These are phyloP conservation scores for Euphorbia peplus DNA, from an alignment of 345 rosid species.

Conservation along the genomic window DNA sequence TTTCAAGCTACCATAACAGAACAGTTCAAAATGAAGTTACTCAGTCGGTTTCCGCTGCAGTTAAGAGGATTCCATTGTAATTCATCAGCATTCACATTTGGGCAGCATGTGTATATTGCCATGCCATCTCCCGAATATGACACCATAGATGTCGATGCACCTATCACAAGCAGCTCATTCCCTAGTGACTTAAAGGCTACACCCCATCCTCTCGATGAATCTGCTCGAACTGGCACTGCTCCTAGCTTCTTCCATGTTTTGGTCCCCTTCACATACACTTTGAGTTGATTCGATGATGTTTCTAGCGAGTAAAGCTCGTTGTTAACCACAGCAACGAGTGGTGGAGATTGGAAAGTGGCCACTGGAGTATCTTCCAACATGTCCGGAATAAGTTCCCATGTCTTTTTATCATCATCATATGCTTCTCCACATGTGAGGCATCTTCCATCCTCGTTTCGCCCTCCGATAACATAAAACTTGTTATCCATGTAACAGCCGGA, in stretches of 20 bases:
- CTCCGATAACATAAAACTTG: conserved; percentile 77
- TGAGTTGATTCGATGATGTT: conserved; percentile 61
- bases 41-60: conserved; percentile 48
- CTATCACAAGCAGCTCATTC: conserved; percentile 72
- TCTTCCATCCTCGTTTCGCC: conserved; percentile 45
- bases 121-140: conserved; percentile 40
- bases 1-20: conserved; percentile 71
- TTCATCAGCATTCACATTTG: conserved; percentile 31
- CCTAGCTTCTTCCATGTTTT: conserved; percentile 77
- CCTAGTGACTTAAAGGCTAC: conserved; percentile 92
- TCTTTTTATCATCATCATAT: conserved; percentile 44
- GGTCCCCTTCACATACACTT: conserved; percentile 50
- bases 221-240: conserved; percentile 70
- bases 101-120: conserved; percentile 74
- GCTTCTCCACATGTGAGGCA: conserved; percentile 70
- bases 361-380: conserved; percentile 52
- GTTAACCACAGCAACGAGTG: conserved; percentile 68
- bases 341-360: conserved; percentile 62
- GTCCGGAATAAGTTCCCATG: conserved; percentile 59
- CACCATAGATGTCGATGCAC: conserved; percentile 41
- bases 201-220: conserved; percentile 75
- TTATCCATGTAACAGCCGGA: conserved; percentile 72
- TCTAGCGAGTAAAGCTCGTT: conserved; percentile 69
- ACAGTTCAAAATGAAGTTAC: conserved; percentile 75
- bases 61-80: conserved; percentile 63